Evolutionary conservation across 352 stramenopile species (phyloP), one percentile per base, ranked within the genome.

Genomic region (Globisporangium megalacanthum): DNA sequence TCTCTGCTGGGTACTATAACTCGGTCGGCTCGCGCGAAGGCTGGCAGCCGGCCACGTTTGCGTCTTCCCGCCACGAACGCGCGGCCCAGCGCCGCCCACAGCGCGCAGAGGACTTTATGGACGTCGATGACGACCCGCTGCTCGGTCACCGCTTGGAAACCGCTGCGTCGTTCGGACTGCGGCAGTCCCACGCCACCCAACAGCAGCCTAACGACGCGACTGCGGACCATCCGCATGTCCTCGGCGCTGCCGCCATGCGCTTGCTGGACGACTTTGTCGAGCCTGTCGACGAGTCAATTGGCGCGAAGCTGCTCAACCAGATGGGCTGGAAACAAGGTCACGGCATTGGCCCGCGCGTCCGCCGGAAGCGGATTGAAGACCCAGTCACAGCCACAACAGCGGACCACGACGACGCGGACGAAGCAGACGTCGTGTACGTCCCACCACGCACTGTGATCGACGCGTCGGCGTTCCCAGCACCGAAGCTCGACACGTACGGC

Each of bases 1-100:
- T 96, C 70, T 96, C 86, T 10, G 92, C 93, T 37, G 93, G 92
- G 35, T 97, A 97, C 66, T 97, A 86, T 72, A 98, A 98, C 66
- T 92, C 90, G n/a, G 92, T 97, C 5, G 91, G 88, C 41, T 90
- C 59, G 33, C 80, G 89, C 41, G 84, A 97, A 68, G 92, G 92
- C 73, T 98, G 90, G 89, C 69, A 73, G 44, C 92, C 92, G 6
- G 69, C 58, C 19, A 75, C 73, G 14, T 97, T 97, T 62, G 71
- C 73, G 7, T 97, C 88, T 4, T 97, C 90, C 19, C 76, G 89
- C 19, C 20, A 53, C 6, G 65, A 64, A 55, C 73, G 72, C 35
- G 44, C 44, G 19, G 8, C 19, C 49, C 39, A 37, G 35, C 36
- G 54, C 64, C 6, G 51, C 76, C 15, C 55, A 41, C 86, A 96